A percentile compares a stretch with the other conserved stretches of the same genome.
phyloP scores from a whole-genome alignment of 345 rosid genomes.

The Hibiscus mutabilis region DNA sequence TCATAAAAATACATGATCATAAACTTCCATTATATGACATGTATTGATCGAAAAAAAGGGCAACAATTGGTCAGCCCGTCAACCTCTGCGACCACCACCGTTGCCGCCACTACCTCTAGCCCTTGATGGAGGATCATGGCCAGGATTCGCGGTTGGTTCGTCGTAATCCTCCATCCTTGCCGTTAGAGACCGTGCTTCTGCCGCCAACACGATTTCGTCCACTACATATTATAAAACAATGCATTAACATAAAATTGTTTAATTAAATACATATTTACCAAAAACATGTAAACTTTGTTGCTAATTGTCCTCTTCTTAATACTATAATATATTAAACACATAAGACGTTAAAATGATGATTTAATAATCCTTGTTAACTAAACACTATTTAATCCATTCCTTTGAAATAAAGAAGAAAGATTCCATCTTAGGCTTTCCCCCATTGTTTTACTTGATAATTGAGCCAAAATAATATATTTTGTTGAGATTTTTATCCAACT shows the following conservation, averaged over 20 bases:
- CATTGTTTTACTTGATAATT: too few species aligned
- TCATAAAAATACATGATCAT: neutral
- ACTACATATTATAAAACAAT: neutral
- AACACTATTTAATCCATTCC: too few species aligned
- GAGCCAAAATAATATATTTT: too few species aligned
- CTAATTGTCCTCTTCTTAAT: too few species aligned
- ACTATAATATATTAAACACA: too few species aligned
- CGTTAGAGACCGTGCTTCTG: slow-evolving; percentile 38
- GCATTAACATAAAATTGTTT: neutral
- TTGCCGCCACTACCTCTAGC: slow-evolving; percentile 15
- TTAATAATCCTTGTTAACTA: too few species aligned
- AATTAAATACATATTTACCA: neutral
- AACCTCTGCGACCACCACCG: slow-evolving; percentile 30
- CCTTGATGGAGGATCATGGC: slow-evolving; percentile 43
- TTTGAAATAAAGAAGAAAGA: too few species aligned
- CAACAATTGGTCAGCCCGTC: neutral
- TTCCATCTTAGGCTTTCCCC: too few species aligned
- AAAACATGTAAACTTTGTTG: too few species aligned
- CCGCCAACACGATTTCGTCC: slow-evolving; percentile 4
- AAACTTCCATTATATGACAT: neutral
- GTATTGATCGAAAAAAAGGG: neutral
- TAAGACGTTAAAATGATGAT: too few species aligned
- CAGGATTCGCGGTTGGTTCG: slow-evolving; percentile 46
- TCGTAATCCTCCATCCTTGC: slow-evolving; percentile 44
- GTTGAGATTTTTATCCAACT: too few species aligned